A percentile compares a stretch with the other conserved stretches of the same genome.
These are phyloP conservation scores for Lepiota venenata DNA, from an alignment of 768 basidiomycete species.

Conservation along the genomic window DNA sequence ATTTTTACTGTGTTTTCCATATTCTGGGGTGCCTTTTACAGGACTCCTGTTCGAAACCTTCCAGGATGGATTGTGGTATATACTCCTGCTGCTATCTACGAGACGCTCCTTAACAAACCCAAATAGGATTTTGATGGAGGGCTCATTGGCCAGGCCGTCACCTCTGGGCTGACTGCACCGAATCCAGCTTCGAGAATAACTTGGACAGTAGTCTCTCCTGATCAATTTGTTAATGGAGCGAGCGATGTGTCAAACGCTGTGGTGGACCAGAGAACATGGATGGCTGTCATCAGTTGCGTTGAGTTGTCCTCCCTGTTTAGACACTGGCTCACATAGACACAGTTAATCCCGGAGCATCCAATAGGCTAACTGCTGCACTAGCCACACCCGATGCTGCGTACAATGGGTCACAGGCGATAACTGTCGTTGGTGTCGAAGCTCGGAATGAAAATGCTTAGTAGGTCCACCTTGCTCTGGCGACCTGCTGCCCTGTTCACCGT, in stretches of 20 bases:
- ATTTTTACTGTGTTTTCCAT: slow-evolving; percentile 52
- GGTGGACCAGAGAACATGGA: slow-evolving; percentile 51
- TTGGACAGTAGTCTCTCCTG: slow-evolving; percentile 42
- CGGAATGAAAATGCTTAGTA: slow-evolving; percentile 37
- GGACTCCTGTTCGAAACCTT: slow-evolving; percentile 38
- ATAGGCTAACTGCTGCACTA: slow-evolving; percentile 33
- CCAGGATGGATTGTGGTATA: slow-evolving; percentile 58
- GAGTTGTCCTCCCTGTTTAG: neutral
- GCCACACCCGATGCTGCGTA: slow-evolving; percentile 39
- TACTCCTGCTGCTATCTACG: neutral
- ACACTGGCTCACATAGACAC: neutral
- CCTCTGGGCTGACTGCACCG: slow-evolving; percentile 21
- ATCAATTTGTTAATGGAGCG: slow-evolving; percentile 42
- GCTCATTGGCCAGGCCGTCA: slow-evolving; percentile 44
- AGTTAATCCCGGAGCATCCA: slow-evolving; percentile 41
- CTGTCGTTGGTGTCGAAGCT: slow-evolving; percentile 35
- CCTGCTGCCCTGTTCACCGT: neutral
- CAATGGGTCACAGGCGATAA: slow-evolving; percentile 46
- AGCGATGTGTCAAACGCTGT: slow-evolving; percentile 41
- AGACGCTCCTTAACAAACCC: neutral
- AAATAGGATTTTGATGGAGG: slow-evolving; percentile 60
- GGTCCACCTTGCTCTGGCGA: slow-evolving; percentile 18
- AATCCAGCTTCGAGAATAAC: slow-evolving; percentile 31
- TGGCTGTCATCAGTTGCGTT: slow-evolving; percentile 47
- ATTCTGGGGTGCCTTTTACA: slow-evolving; percentile 55